A percentile compares a stretch with the other conserved stretches of the same genome.
Evolutionary conservation across 2,329 filamentous ascomycete genomes (phyloP).

Genomic region (Cladosporium colombiae): DNA sequence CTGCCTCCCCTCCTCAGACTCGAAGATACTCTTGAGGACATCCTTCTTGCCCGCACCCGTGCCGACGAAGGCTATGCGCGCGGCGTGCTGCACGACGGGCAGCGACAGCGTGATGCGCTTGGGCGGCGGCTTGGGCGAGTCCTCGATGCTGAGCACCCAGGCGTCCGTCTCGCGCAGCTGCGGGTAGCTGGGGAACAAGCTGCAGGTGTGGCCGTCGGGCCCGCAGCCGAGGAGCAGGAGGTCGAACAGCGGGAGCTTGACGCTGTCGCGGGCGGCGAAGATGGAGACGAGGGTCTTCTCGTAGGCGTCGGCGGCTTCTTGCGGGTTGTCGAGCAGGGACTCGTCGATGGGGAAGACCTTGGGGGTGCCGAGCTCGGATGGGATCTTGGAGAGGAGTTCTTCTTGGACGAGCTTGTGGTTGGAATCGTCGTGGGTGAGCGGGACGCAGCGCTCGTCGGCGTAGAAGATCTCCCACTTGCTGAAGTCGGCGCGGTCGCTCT

Average conservation of each 20-base stretch:
- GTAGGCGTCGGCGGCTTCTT: conserved; percentile 92
- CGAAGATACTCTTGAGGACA: conserved; percentile 90
- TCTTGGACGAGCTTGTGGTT: conserved; percentile 88
- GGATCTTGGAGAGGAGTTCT: conserved; percentile 87
- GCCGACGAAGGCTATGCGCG: conserved; percentile 87
- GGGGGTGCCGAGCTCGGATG: conserved; percentile 64
- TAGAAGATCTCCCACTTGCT: conserved; percentile 97
- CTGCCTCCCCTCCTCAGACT: conserved; percentile 67
- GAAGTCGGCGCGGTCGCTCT: conserved; percentile 70
- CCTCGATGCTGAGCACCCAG: conserved; percentile 89
- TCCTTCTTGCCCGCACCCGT: conserved; percentile 89
- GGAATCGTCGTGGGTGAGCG: conserved; percentile 87
- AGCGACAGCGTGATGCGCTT: conserved; percentile 89
- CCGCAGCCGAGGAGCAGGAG: conserved; percentile 90
- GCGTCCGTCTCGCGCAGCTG: conserved; percentile 82
- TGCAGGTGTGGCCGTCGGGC: conserved; percentile 96
- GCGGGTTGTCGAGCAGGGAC: conserved; percentile 69
- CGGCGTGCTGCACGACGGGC: conserved; percentile 83
- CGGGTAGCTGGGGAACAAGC: conserved; percentile 86
- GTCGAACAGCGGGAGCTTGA: conserved; percentile 93
- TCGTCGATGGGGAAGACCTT: conserved; percentile 78
- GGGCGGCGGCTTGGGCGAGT: conserved; percentile 92
- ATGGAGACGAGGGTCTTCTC: conserved; percentile 81
- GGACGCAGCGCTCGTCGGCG: conserved; percentile 93
- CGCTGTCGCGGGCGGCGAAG: conserved; percentile 90